These are phyloP conservation scores for Hansenula sp. DNA, from an alignment of 1,139 yeast genomes.

Conservation along the genomic window DNA sequence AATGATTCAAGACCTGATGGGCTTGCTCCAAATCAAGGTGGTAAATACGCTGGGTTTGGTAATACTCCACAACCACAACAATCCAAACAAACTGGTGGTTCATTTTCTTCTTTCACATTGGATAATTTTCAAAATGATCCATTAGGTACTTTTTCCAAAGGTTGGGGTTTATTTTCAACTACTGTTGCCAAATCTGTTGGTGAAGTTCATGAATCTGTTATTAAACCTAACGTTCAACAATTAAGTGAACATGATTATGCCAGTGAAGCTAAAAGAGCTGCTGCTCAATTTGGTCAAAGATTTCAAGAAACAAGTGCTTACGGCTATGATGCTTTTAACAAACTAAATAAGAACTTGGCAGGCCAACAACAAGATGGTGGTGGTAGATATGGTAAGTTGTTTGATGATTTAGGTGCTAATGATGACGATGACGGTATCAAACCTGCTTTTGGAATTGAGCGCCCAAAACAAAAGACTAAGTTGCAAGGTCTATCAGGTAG, in stretches of 20 bases:
- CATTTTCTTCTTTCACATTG: slow-evolving; percentile 56
- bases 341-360: slow-evolving; percentile 45
- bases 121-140: slow-evolving; percentile 86
- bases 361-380: slow-evolving; percentile 31
- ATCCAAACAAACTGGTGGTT: slow-evolving; percentile 26
- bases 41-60: slow-evolving; percentile 89
- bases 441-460: slow-evolving; percentile 68
- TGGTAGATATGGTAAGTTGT: slow-evolving; percentile 45
- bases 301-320: slow-evolving; percentile 85
- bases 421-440: slow-evolving; percentile 34
- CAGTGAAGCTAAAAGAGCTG: slow-evolving; percentile 78
- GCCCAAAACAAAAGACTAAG: slow-evolving; percentile 56
- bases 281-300: slow-evolving; percentile 92
- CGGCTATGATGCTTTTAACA: slow-evolving; percentile 62
- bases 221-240: slow-evolving; percentile 83
- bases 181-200: slow-evolving; percentile 78
- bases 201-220: slow-evolving; percentile 84
- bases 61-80: slow-evolving; percentile 48
- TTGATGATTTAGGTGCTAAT: slow-evolving; percentile 41
- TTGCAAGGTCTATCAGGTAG: slow-evolving; percentile 48
- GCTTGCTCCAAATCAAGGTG: slow-evolving; percentile 92
- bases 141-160: slow-evolving; percentile 79
- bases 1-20: slow-evolving; percentile 74
- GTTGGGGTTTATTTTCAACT: slow-evolving; percentile 90
- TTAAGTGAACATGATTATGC: slow-evolving; percentile 72